Base-by-base conservation (phyloP, 768 basidiomycete species). In the Daedalea quercina region DNA sequence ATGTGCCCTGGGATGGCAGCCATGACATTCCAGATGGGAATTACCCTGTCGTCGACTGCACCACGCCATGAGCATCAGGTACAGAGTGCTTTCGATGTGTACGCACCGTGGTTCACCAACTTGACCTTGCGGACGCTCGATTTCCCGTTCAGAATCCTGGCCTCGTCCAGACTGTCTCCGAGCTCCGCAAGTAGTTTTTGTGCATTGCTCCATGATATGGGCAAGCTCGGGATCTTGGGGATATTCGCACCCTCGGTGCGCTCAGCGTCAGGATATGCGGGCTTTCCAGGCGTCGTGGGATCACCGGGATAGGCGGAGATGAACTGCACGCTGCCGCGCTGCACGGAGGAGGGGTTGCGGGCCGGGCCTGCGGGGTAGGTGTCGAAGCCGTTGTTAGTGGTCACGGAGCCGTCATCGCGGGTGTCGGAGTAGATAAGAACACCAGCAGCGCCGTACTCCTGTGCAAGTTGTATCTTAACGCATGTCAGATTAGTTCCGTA, bases 1-100 rank as follows among this genome's bases (percentile, higher is more conserved):
- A 93, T 79, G 53, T 85, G 81, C 1, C 91, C 93, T 17, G 90
- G 92, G 51, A 94, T 87, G 24, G 83, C 76, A 9, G 79, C 85
- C 81, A 88, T 88, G 15, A 82, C 76, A 69, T 95, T 96, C 91
- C 91, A 95, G 47, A 95, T 90, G 17, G 92, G 90, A 3, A 78
- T 93, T 11, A 94, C 80, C 60, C 84, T 81, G 15, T 77, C 82
- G 53, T 91, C 77, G 35, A 95, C 88, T 84, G 47, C 47, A 33
- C 49, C 24, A 20, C 3, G 13, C 24, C 15, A 34, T 48, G 13
- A 22, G 31, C 46, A 35, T 26, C 28, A 11, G 6, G 11, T 31
- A 4, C 28, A 31, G 24, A 31, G 17, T 15, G 37, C 1, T 17
- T 44, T 28, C 28, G 7, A 24, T 3, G 51, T 64, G 58, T 83